Base-by-base conservation (phyloP, 805 yeast species). In the Candida easanensis region DNA sequence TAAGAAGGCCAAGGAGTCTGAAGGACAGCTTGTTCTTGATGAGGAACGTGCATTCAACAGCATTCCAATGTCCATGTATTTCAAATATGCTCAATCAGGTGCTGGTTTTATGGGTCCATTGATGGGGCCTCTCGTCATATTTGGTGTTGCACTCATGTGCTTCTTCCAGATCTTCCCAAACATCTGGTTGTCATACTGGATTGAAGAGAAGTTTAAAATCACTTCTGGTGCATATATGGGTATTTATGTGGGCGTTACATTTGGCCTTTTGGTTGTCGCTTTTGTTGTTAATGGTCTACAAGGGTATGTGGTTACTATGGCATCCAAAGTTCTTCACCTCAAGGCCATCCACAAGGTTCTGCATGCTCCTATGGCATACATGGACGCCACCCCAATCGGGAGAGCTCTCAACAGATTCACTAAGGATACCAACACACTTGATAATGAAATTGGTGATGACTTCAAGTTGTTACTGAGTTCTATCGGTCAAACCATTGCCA, bases 121-220 rank as follows among this genome's bases (percentile, higher is more conserved):
- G 22, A 56, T 53, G 42, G 53, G 60, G n/a, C 68, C 63, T 28
- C 45, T 54, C 2, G 10, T 50, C 5, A 14, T 45, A 4, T 6
- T 38, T 17, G 6, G 8, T 6, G 30, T 26, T 8, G 10, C 30
- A 11, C n/a, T 26, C 21, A 13, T 14, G 9, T 7, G 9, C 8
- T 26, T 14, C 11, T 13, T 26, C n/a, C 30, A 26, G n/a, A 26
- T 26, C n/a, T 26, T 26, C n/a, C 30, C 30, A 26, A 26, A 26
- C 30, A n/a, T 26, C 5, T 84, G 90, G 91, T 68, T 87, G 44
- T 77, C 89, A 2, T 86, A 80, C 61, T 86, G 95, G 95, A 66
- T 80, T 1, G 73, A 70, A 17, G 48, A 70, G 41, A 77, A 73
- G 56, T 86, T 82, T 52, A 48, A 15, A 18, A 4, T 13, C 7